A percentile compares a stretch with the other conserved stretches of the same genome.
Evolutionary conservation across 257 asterid genomes (phyloP).

Genomic region (Nicotiana paniculata): DNA sequence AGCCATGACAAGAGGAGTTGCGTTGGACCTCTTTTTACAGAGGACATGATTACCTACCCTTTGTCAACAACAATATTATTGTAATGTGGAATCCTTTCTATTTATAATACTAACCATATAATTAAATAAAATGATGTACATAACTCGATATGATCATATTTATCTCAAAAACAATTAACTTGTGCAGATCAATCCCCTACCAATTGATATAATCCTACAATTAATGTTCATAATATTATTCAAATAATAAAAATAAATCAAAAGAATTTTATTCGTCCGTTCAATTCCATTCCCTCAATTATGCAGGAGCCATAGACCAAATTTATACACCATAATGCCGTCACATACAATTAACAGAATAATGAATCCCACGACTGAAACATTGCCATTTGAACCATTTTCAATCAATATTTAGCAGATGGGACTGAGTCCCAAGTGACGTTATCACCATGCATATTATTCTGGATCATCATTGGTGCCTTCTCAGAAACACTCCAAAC

Average conservation of each 20-base stretch:
- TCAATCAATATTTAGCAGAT: conserved; percentile 23
- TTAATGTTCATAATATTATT: not conserved
- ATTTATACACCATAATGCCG: not conserved
- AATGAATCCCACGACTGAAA: not conserved
- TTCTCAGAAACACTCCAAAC: conserved; percentile 59
- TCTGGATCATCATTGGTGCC: conserved; percentile 26
- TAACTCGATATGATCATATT: not conserved
- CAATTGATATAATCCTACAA: not conserved
- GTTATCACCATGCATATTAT: conserved; percentile 2
- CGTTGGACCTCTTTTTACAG: too few relatives aligned
- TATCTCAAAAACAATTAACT: not conserved
- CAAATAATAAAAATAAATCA: not conserved
- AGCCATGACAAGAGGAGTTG: too few relatives aligned
- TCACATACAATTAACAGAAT: not conserved
- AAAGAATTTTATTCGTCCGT: not conserved
- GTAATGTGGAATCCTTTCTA: not conserved
- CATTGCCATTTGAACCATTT: not conserved
- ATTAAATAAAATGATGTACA: not conserved
- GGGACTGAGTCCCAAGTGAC: conserved; percentile 24
- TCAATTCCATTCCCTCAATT: not conserved
- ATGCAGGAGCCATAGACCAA: not conserved
- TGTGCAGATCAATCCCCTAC: not conserved
- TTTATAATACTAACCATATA: not conserved
- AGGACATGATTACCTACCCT: not conserved
- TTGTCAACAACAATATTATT: not conserved